These are phyloP conservation scores for Pseudocercospora cruenta DNA, from an alignment of 2,329 filamentous ascomycete species.

Conservation along the genomic window DNA sequence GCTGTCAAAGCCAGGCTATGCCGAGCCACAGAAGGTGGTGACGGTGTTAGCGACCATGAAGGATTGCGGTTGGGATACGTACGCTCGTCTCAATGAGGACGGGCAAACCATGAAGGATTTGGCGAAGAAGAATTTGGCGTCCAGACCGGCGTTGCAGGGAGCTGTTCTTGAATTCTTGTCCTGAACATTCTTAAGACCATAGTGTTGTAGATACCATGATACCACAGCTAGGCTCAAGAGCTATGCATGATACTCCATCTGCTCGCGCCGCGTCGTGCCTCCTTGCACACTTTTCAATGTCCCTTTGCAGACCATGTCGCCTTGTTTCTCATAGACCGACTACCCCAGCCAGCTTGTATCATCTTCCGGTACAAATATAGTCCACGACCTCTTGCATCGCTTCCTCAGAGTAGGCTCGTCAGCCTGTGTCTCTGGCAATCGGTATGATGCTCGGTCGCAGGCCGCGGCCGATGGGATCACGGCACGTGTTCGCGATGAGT, in stretches of 20 bases:
- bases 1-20: conserved; percentile 11
- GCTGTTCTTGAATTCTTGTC: conserved; percentile 7
- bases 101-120: conserved; percentile 12
- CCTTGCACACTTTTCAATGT: neutral
- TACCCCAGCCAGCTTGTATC: neutral
- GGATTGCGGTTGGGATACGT: conserved; percentile 9
- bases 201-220: neutral
- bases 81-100: conserved; percentile 6
- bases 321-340: neutral
- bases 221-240: neutral
- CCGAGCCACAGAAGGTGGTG: conserved; percentile 7
- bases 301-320: neutral
- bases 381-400: neutral
- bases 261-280: neutral
- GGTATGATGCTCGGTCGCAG: neutral
- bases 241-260: neutral
- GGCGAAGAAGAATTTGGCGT: conserved; percentile 1
- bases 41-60: conserved; percentile 3
- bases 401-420: neutral
- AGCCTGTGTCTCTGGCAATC: neutral
- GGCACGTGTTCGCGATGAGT: neutral
- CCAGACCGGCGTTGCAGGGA: conserved; percentile 2
- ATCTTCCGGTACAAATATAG: neutral
- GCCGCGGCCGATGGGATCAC: neutral
- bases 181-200: neutral